Percentiles rank a stretch among this genome's conserved stretches.
phyloP scores from a whole-genome alignment of 2,329 filamentous ascomycete species.

The Exophiala oligosperma region DNA sequence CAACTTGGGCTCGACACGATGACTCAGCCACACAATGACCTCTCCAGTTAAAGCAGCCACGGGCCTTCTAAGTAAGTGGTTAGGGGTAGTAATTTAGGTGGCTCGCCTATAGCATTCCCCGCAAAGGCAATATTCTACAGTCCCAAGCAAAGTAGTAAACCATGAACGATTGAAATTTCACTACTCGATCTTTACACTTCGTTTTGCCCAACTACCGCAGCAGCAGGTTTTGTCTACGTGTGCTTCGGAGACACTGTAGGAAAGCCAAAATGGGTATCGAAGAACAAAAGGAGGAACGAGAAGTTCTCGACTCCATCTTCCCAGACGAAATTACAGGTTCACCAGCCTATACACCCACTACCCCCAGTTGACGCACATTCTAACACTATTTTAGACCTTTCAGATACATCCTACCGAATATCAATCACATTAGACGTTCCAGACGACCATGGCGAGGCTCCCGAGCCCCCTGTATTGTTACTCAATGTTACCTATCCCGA shows the following conservation, averaged over 20 bases:
- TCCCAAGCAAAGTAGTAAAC: too few relatives aligned
- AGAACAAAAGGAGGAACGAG: constrained; percentile 92
- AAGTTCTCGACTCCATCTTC: constrained; percentile 97
- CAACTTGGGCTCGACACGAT: too few relatives aligned
- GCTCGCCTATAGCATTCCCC: too few relatives aligned
- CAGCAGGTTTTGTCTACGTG: too few relatives aligned
- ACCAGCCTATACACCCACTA: constrained; percentile 12
- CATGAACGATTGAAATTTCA: too few relatives aligned
- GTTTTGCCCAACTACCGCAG: too few relatives aligned
- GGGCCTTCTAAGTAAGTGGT: too few relatives aligned
- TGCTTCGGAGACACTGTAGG: not conserved
- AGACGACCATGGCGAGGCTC: constrained; percentile 59
- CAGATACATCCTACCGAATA: constrained; percentile 85
- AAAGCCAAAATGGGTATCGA: constrained; percentile 55
- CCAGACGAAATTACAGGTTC: constrained; percentile 93
- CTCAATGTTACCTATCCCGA: constrained; percentile 88
- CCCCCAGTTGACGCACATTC: not conserved
- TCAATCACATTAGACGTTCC: constrained; percentile 78
- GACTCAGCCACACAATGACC: too few relatives aligned
- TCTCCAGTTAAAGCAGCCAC: too few relatives aligned
- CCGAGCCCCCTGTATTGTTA: constrained; percentile 68
- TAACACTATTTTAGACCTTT: constrained; percentile 65
- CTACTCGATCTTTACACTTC: too few relatives aligned
- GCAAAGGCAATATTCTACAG: too few relatives aligned
- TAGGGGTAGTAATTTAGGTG: too few relatives aligned